These are phyloP conservation scores for Camptophora hylomeconis DNA, from an alignment of 2,329 filamentous ascomycete genomes.

Conservation along the genomic window DNA sequence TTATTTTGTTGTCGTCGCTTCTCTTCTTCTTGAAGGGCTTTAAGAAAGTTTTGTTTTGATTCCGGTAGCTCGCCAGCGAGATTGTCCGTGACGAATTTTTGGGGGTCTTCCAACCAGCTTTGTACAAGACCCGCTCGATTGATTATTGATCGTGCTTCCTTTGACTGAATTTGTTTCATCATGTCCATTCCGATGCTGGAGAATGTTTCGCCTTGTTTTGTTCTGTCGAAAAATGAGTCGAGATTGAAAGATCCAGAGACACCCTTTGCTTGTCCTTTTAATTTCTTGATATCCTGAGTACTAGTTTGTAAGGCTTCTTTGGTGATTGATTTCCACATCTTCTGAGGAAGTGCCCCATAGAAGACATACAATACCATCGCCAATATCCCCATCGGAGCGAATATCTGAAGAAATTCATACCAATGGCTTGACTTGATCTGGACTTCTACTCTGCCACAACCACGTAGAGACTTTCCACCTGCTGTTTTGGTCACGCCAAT, in stretches of 20 bases:
- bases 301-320: slow-evolving; percentile 12
- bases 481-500: slow-evolving; percentile 36
- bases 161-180: slow-evolving; percentile 10
- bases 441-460: slow-evolving; percentile 21
- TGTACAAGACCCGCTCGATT: slow-evolving; percentile 14
- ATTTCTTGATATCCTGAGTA: slow-evolving; percentile 13
- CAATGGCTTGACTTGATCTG: slow-evolving; percentile 21
- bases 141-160: slow-evolving; percentile 12
- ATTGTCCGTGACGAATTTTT: slow-evolving; percentile 13
- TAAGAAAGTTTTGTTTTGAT: slow-evolving; percentile 12
- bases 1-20: slow-evolving; percentile 4
- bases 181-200: slow-evolving; percentile 11
- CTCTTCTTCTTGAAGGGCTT: slow-evolving; percentile 12
- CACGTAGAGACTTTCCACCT: slow-evolving; percentile 23
- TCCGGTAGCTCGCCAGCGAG: slow-evolving; percentile 9
- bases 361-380: slow-evolving; percentile 21
- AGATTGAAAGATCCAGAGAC: slow-evolving; percentile 9
- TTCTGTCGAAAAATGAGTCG: slow-evolving; percentile 14
- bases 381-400: slow-evolving; percentile 21
- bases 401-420: slow-evolving; percentile 23
- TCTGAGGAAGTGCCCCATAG: slow-evolving; percentile 20
- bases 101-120: slow-evolving; percentile 13
- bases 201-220: slow-evolving; percentile 14
- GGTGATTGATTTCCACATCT: slow-evolving; percentile 18
- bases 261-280: slow-evolving; percentile 7